Percentiles rank a stretch among this genome's conserved stretches.
Evolutionary conservation across 2,329 filamentous ascomycete genomes (phyloP).

Genomic region (Sporothrix globosa): DNA sequence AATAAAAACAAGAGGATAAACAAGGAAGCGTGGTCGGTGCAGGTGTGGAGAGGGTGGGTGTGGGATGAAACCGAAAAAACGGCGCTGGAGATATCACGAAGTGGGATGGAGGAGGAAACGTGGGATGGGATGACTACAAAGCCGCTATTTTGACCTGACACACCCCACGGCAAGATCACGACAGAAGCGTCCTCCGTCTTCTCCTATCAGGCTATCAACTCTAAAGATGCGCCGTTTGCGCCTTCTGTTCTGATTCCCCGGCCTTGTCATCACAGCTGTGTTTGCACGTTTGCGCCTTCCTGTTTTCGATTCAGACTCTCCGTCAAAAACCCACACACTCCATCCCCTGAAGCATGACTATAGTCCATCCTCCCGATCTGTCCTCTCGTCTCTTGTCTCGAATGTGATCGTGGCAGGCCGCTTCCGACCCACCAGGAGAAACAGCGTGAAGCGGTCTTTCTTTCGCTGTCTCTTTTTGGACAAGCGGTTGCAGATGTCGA

Average conservation of each 20-base stretch:
- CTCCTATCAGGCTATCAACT: no score
- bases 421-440: conserved; percentile 29
- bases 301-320: background rate
- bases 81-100: conserved; percentile 26
- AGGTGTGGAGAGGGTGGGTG: conserved; percentile 11
- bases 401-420: background rate
- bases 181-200: background rate
- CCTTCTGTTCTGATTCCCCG: background rate
- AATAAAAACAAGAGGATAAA: background rate
- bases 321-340: background rate
- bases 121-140: conserved; percentile 12
- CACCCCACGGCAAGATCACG: background rate
- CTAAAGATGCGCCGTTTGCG: background rate
- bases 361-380: no score
- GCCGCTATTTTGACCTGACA: background rate
- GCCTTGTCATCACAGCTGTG: background rate
- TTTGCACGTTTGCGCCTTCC: conserved; percentile 11
- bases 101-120: conserved; percentile 26
- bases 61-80: conserved; percentile 24
- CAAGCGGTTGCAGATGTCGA: conserved; percentile 12
- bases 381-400: background rate
- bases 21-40: conserved; percentile 3
- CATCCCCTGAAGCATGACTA: no score
- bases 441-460: conserved; percentile 25
- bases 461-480: conserved; percentile 25